These are phyloP conservation scores for Ballota nigra DNA, from an alignment of 257 asterid species.

Conservation along the genomic window DNA sequence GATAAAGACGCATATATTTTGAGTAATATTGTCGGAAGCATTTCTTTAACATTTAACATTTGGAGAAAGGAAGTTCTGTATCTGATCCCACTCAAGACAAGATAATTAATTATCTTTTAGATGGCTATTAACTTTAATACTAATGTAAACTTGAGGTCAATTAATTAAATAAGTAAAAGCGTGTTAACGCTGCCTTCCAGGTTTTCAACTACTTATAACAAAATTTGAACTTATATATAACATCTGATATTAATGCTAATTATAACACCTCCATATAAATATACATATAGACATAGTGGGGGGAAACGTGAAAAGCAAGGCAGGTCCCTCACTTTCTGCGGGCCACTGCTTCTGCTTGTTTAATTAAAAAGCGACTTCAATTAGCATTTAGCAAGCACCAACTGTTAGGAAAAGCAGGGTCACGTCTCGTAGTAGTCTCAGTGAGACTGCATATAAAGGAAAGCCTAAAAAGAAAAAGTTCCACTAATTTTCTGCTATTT, in stretches of 20 bases:
- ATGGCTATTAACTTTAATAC: too few relatives aligned
- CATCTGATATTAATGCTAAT: too few relatives aligned
- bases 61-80: not conserved
- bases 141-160: not conserved
- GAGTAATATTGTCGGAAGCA: too few relatives aligned
- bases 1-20: too few relatives aligned
- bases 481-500: not conserved
- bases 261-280: too few relatives aligned
- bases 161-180: too few relatives aligned
- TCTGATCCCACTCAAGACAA: not conserved
- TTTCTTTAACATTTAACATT: too few relatives aligned
- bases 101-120: too few relatives aligned
- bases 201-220: too few relatives aligned
- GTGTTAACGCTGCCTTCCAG: too few relatives aligned
- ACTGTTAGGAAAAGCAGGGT: constrained; percentile 30
- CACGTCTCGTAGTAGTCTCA: constrained; percentile 24
- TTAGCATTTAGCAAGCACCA: not conserved
- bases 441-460: constrained; percentile 16
- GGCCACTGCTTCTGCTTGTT: not conserved
- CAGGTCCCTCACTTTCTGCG: not conserved
- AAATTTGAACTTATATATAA: too few relatives aligned
- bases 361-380: constrained; percentile 12
- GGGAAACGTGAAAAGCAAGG: not conserved
- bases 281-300: not conserved
- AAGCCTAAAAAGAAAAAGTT: not conserved